phyloP scores from a whole-genome alignment of 1,284 basidiomycete genomes.

The Cutaneotrichosporon sp. region DNA sequence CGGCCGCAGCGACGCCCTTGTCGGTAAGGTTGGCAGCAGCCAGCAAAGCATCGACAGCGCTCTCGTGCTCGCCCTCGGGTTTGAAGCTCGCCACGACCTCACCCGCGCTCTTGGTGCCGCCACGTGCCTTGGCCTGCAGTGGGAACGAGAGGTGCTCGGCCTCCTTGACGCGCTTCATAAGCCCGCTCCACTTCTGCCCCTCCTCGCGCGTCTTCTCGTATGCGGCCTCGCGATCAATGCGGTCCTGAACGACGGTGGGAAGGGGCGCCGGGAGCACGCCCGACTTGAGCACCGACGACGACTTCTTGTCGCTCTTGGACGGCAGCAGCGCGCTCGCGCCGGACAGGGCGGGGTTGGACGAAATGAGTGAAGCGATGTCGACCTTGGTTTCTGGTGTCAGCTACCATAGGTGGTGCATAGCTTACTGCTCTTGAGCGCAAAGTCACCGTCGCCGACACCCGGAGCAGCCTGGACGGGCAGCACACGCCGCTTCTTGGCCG shows the following conservation, averaged over 20 bases:
- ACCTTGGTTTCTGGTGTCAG: slow-evolving; percentile 46
- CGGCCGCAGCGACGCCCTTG: slow-evolving; percentile 70
- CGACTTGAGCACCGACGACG: slow-evolving; percentile 59
- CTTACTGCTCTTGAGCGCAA: slow-evolving; percentile 45
- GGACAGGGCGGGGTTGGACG: slow-evolving; percentile 65
- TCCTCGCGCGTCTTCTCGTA: slow-evolving; percentile 91
- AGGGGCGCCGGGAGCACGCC: slow-evolving; percentile 79
- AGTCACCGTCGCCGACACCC: slow-evolving; percentile 40
- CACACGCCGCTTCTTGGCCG: slow-evolving; percentile 46
- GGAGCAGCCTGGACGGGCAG: slow-evolving; percentile 51
- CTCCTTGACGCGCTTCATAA: slow-evolving; percentile 85
- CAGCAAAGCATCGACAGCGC: slow-evolving; percentile 70
- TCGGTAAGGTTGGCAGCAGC: slow-evolving; percentile 76
- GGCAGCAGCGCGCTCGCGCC: slow-evolving; percentile 52
- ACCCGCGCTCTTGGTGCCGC: slow-evolving; percentile 47
- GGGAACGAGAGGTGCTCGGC: slow-evolving; percentile 92
- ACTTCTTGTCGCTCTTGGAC: slow-evolving; percentile 52
- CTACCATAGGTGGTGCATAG: slow-evolving; percentile 13
- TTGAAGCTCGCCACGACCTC: slow-evolving; percentile 61
- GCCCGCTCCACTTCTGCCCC: slow-evolving; percentile 88
- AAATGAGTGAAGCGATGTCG: slow-evolving; percentile 55
- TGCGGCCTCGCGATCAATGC: slow-evolving; percentile 87
- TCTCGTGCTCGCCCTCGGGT: slow-evolving; percentile 77
- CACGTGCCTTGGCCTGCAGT: slow-evolving; percentile 68
- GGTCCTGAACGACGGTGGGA: slow-evolving; percentile 80